Conservation (phyloP, 768 basidiomycete species). For the Strobilomyces confusus region DNA sequence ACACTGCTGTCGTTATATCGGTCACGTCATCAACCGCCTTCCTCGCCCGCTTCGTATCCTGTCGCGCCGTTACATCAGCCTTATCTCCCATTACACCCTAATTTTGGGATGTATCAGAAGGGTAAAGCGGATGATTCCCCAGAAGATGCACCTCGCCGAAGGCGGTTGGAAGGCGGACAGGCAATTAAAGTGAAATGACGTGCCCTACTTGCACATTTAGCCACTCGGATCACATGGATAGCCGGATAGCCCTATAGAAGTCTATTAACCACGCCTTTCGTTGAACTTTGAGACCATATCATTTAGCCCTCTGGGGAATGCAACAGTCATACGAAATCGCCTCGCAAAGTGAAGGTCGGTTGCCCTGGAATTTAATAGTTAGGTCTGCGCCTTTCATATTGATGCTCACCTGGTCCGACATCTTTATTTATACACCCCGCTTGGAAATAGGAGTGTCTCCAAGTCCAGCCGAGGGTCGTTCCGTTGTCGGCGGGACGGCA, state of each 20-base stretch:
- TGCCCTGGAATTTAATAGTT: constrained; percentile 7
- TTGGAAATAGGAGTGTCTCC: not conserved
- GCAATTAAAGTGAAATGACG: constrained; percentile 52
- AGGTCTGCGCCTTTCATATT: constrained; percentile 10
- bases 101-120: constrained; percentile 44
- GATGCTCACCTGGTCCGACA: not conserved
- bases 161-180: constrained; percentile 54
- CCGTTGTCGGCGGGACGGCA: constrained; percentile 22
- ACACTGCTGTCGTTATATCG: constrained; percentile 76
- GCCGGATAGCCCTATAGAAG: constrained; percentile 21
- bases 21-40: constrained; percentile 51
- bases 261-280: constrained; percentile 18
- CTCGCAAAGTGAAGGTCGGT: constrained; percentile 12
- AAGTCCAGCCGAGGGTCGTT: constrained; percentile 4
- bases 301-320: constrained; percentile 24
- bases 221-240: constrained; percentile 28
- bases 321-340: constrained; percentile 7
- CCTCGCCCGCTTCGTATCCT: constrained; percentile 38
- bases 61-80: constrained; percentile 43
- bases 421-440: not conserved
- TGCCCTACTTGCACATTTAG: constrained; percentile 14
- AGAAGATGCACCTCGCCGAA: constrained; percentile 46
- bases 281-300: constrained; percentile 21
- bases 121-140: constrained; percentile 25
- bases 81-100: constrained; percentile 50